Percentiles rank a stretch among this genome's conserved stretches.
Conservation (phyloP, 75 land plant species). For the Ceratopteris richardii region DNA sequence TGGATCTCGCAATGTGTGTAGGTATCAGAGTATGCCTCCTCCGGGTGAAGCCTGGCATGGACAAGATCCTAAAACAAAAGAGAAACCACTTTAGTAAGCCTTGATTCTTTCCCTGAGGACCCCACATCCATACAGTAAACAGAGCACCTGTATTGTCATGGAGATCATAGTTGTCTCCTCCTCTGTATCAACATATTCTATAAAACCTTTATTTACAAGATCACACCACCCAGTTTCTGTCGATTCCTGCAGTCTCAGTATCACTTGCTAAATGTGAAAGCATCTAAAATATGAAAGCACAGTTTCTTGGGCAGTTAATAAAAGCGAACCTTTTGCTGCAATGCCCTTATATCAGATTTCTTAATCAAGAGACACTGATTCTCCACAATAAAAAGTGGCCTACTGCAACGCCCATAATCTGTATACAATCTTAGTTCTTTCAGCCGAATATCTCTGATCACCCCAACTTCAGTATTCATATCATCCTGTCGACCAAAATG, state of each 20-base stretch:
- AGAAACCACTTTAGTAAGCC: no score
- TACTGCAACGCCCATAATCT: constrained; percentile 98
- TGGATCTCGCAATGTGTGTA: constrained; percentile 99
- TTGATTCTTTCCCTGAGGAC: no score
- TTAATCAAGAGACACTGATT: constrained; percentile 86
- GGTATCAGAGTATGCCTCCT: constrained; percentile 83
- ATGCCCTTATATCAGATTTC: constrained; percentile 68
- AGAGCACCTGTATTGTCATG: constrained; percentile 75
- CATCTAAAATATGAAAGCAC: no score
- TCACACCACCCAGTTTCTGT: constrained; percentile 95
- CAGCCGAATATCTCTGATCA: constrained; percentile 83
- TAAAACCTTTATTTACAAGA: constrained; percentile 86
- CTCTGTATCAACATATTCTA: constrained; percentile 97
- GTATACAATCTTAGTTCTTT: constrained; percentile 91
- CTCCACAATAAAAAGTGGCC: constrained; percentile 96
- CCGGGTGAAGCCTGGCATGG: constrained; percentile 68
- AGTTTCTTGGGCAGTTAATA: not conserved
- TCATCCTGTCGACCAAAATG: constrained; percentile 53
- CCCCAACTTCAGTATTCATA: constrained; percentile 98
- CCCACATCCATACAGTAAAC: not conserved
- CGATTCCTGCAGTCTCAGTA: constrained; percentile 45
- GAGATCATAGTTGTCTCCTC: constrained; percentile 99
- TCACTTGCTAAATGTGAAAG: not conserved
- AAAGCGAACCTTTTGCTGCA: constrained; percentile 69
- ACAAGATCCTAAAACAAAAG: constrained; percentile 62